Base-by-base conservation (phyloP, 2,329 filamentous ascomycete genomes). In the Beauveria pseudobassiana region DNA sequence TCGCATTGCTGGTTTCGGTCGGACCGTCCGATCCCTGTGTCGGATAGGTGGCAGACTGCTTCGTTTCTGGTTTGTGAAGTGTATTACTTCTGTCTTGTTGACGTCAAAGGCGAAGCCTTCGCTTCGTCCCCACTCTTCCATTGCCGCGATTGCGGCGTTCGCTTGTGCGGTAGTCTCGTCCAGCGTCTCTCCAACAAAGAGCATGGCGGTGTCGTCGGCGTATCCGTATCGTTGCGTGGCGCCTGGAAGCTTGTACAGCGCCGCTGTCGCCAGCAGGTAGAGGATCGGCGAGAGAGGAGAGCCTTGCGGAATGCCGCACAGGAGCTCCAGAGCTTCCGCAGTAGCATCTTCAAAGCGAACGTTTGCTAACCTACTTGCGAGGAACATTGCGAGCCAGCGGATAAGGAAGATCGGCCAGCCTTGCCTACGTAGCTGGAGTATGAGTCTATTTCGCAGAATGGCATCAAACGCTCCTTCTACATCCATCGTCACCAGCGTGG, bases 81-180 rank as follows among this genome's bases (percentile, higher is more conserved):
- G 62, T 22, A 69, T 67, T 3, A 67, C 63, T 52, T 69, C 63
- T 26, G 65, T 67, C 50, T 69, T 69, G 6, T 54, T 60, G 8
- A 54, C 62, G 57, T 66, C 62, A 50, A 69, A 69, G 9, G 61
- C 59, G 42, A 69, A 60, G 20, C 55, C 64, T 40, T 67, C 66
- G 5, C 46, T 58, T 20, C 45, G 56, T 10, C 68, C 65, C 64
- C 63, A 67, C 12, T 53, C 28, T 12, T 64, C 43, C 7, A 65
- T 60, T 26, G 64, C 60, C 28, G 59, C 34, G 4, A 65, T 48
- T n/a, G 59, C 46, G 20, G 45, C 50, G 10, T 64, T 52, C 40
- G 64, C 63, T 20, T 28, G 45, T 34, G 30, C n/a, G 16, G 62
- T 52, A 10, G 60, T 67, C 46, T 65, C 56, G 24, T 64, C 54